A percentile compares a stretch with the other conserved stretches of the same genome.
These are phyloP conservation scores for Phycomyces nitens DNA, from an alignment of 192 early-diverging fungal genomes.

Conservation along the genomic window DNA sequence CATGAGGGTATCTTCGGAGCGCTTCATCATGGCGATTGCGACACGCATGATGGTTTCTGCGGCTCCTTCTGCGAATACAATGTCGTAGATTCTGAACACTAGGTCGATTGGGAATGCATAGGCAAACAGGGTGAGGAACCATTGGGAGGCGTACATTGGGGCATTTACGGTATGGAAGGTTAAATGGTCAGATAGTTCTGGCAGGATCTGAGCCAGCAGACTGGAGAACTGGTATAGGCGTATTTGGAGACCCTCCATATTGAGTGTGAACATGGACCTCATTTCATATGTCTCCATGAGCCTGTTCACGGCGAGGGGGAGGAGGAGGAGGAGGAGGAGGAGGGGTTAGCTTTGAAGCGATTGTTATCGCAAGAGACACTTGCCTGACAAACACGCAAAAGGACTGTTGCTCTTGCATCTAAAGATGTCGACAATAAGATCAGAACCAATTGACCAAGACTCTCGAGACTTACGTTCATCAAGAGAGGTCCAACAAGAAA, in stretches of 20 bases:
- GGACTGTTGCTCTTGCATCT: constrained; percentile 93
- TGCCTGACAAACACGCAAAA: constrained; percentile 90
- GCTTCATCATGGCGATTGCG: constrained; percentile 82
- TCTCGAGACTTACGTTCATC: constrained; percentile 65
- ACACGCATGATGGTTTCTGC: constrained; percentile 88
- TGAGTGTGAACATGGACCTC: constrained; percentile 89
- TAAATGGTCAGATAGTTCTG: constrained; percentile 76
- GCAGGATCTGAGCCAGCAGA: constrained; percentile 72
- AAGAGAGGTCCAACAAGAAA: constrained; percentile 92
- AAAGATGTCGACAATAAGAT: too few species aligned
- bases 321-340: background rate
- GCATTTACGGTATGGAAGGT: constrained; percentile 65
- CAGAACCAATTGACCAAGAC: too few species aligned
- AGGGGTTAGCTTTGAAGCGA: background rate
- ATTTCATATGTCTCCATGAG: constrained; percentile 93
- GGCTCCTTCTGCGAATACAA: constrained; percentile 87
- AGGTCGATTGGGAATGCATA: constrained; percentile 89
- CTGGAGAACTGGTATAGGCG: constrained; percentile 83
- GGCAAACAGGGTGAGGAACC: constrained; percentile 97
- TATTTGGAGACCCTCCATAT: constrained; percentile 92
- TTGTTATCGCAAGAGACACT: background rate
- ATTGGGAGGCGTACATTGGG: constrained; percentile 93
- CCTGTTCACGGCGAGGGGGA: constrained; percentile 13
- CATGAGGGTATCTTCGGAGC: constrained; percentile 69
- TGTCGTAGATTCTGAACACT: constrained; percentile 90